Percentiles rank a stretch among this genome's conserved stretches.
Evolutionary conservation across 768 basidiomycete genomes (phyloP).

Genomic region (Sporobolomyces pararoseus): DNA sequence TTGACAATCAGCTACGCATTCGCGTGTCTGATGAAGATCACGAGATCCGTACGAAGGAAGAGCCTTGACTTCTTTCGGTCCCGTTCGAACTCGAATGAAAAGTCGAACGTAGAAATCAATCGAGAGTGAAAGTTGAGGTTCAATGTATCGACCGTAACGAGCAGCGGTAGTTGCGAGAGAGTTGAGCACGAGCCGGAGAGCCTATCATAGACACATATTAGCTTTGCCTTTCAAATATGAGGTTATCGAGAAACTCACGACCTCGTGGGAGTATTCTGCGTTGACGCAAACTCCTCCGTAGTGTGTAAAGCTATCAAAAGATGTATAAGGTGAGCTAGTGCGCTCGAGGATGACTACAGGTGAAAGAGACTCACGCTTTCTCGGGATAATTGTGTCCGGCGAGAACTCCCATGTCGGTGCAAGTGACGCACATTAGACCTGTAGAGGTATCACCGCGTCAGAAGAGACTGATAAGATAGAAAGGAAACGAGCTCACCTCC

Average conservation of each 20-base stretch:
- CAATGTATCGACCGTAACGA: slow-evolving; percentile 84
- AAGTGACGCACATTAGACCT: slow-evolving; percentile 92
- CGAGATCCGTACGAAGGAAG: slow-evolving; percentile 58
- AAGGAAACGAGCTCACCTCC: slow-evolving; percentile 59
- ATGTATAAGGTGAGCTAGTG: not conserved
- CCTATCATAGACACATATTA: slow-evolving; percentile 53
- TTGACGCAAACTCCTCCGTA: slow-evolving; percentile 88
- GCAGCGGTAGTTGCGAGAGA: slow-evolving; percentile 79
- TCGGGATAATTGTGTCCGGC: slow-evolving; percentile 93
- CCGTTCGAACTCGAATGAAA: slow-evolving; percentile 72
- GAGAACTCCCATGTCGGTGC: slow-evolving; percentile 89
- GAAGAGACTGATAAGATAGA: not conserved
- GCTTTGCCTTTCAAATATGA: not conserved
- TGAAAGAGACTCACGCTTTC: slow-evolving; percentile 66
- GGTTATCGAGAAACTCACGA: slow-evolving; percentile 52
- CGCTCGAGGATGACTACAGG: not conserved
- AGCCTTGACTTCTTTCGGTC: slow-evolving; percentile 79
- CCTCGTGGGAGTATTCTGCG: slow-evolving; percentile 94
- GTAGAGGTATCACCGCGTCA: slow-evolving; percentile 2
- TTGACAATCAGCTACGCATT: no score
- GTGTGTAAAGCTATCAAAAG: slow-evolving; percentile 69
- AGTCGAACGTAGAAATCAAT: slow-evolving; percentile 96
- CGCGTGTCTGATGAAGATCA: not conserved
- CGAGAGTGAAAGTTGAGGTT: slow-evolving; percentile 78
- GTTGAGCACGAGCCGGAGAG: slow-evolving; percentile 84